phyloP scores from a whole-genome alignment of 2,329 filamentous ascomycete genomes.

The Seiridium cupressi region DNA sequence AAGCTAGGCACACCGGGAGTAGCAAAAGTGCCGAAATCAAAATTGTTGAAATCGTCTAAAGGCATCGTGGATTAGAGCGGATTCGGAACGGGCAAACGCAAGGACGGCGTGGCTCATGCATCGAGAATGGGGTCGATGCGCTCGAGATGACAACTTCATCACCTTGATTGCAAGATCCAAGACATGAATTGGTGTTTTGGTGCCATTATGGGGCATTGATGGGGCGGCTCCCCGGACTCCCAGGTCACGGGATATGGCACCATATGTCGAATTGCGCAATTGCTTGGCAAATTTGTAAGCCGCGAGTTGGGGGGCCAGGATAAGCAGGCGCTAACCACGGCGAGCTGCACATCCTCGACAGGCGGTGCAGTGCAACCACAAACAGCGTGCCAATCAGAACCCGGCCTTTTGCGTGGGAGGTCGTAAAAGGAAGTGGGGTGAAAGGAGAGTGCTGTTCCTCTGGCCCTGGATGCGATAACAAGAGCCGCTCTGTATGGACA shows the following conservation, averaged over 20 bases:
- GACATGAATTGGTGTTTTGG: conserved; percentile 20
- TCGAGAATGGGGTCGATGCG: conserved; percentile 21
- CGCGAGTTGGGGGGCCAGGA: conserved; percentile 6
- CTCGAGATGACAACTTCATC: conserved; percentile 26
- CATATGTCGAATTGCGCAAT: conserved; percentile 43
- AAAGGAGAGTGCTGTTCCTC: not conserved
- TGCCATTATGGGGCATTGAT: conserved; percentile 17
- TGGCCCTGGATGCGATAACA: not conserved
- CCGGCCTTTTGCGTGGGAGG: conserved; percentile 3
- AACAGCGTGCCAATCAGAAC: conserved; percentile 5
- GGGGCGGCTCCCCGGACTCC: conserved; percentile 20
- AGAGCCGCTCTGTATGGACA: not conserved
- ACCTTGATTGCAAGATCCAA: not conserved
- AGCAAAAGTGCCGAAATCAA: conserved; percentile 53
- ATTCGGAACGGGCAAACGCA: conserved; percentile 20
- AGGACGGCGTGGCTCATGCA: conserved; percentile 17
- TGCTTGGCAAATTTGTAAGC: conserved; percentile 25
- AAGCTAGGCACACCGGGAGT: conserved; percentile 47
- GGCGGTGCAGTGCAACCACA: conserved; percentile 2
- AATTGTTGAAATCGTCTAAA: conserved; percentile 57
- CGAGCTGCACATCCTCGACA: not conserved
- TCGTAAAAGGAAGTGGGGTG: conserved; percentile 5
- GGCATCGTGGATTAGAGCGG: conserved; percentile 45
- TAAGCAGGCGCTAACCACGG: conserved; percentile 7
- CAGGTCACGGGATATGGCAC: conserved; percentile 62